Evolutionary conservation across 495 filamentous ascomycete species (phyloP).

Genomic region (Xylaria bambusicola): DNA sequence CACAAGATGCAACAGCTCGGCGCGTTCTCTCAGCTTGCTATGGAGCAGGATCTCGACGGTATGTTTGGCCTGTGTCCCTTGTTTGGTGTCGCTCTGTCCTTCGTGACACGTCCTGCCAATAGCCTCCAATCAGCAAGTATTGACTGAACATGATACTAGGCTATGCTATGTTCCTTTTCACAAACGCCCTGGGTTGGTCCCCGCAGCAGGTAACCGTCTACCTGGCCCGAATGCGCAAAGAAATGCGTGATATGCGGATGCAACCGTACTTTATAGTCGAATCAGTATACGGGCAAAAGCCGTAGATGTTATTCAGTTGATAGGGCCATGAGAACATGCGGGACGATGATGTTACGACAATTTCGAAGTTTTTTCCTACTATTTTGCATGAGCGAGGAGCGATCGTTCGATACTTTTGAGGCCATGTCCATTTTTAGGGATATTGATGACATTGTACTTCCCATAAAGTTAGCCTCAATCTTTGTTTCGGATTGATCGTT

Average conservation of each 20-base stretch:
- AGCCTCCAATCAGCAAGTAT: too few relatives aligned
- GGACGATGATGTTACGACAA: too few relatives aligned
- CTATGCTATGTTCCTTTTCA: conserved; percentile 30
- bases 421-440: too few relatives aligned
- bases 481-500: too few relatives aligned
- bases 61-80: neutral
- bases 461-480: too few relatives aligned
- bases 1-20: conserved; percentile 53
- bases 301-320: neutral
- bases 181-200: conserved; percentile 31
- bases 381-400: too few relatives aligned
- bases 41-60: conserved; percentile 34
- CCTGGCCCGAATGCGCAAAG: conserved; percentile 29
- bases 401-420: too few relatives aligned
- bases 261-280: conserved; percentile 27
- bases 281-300: conserved; percentile 27
- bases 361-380: too few relatives aligned
- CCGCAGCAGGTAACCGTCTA: conserved; percentile 28
- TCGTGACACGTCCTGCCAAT: too few relatives aligned
- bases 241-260: conserved; percentile 27
- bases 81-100: too few relatives aligned
- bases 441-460: too few relatives aligned
- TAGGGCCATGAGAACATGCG: neutral
- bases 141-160: conserved; percentile 15
- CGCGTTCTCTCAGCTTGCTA: conserved; percentile 22